Evolutionary conservation across 805 yeast species (phyloP).

Genomic region (Sugiyamaella qingdaonensis): DNA sequence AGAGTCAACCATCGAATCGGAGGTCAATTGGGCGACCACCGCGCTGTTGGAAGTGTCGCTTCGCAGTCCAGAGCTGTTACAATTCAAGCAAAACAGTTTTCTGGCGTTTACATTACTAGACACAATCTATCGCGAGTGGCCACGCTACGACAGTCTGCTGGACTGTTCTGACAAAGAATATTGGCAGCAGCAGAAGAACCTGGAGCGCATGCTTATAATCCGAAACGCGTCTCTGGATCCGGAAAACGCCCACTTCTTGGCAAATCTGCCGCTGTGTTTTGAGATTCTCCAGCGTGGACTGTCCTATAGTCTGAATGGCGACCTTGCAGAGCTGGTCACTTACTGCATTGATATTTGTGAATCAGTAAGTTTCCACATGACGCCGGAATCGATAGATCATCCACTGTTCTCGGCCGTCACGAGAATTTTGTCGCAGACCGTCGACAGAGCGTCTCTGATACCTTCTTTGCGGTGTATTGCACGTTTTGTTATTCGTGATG

Average conservation of each 20-base stretch:
- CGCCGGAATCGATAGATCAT: slow-evolving; percentile 70
- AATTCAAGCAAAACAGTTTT: slow-evolving; percentile 38
- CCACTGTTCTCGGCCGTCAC: slow-evolving; percentile 57
- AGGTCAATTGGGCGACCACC: slow-evolving; percentile 67
- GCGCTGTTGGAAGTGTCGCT: slow-evolving; percentile 46
- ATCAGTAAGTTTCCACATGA: slow-evolving; percentile 73
- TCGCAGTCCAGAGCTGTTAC: slow-evolving; percentile 47
- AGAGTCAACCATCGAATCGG: slow-evolving; percentile 57
- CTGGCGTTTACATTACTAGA: slow-evolving; percentile 3
- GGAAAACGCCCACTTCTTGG: slow-evolving; percentile 72
- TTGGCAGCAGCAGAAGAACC: slow-evolving; percentile 20
- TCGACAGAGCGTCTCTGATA: slow-evolving; percentile 67
- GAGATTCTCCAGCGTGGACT: slow-evolving; percentile 40
- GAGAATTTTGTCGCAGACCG: slow-evolving; percentile 44
- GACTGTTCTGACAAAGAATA: slow-evolving; percentile 7
- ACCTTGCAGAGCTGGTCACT: slow-evolving; percentile 51
- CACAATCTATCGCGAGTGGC: not conserved
- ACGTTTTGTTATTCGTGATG: slow-evolving; percentile 66
- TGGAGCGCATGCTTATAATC: slow-evolving; percentile 60
- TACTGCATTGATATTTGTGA: slow-evolving; percentile 79
- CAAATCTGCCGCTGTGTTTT: slow-evolving; percentile 48
- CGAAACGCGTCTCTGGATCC: slow-evolving; percentile 83
- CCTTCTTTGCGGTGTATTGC: slow-evolving; percentile 73
- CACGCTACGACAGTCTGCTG: not conserved
- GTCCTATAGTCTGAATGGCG: slow-evolving; percentile 30